Conservation (phyloP, 345 rosid genomes). For the Litchi chinensis region DNA sequence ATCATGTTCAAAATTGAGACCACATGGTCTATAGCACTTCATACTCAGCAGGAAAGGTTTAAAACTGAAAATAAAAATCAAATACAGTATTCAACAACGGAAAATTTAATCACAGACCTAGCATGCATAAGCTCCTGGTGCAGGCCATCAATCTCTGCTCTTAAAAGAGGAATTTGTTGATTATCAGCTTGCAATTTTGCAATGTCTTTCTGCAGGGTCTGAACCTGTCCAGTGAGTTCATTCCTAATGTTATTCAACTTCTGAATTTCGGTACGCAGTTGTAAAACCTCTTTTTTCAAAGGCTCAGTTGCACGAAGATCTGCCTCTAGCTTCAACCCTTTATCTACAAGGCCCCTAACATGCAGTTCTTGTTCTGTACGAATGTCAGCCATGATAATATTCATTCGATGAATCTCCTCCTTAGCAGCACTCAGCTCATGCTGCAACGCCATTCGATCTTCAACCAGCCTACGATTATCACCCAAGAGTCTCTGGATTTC, state of each 20-base stretch:
- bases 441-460: slow-evolving; percentile 73
- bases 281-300: slow-evolving; percentile 69
- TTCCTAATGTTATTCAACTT: slow-evolving; percentile 66
- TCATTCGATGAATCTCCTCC: slow-evolving; percentile 88
- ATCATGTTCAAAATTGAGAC: slow-evolving; percentile 7
- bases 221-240: slow-evolving; percentile 72
- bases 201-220: slow-evolving; percentile 69
- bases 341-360: slow-evolving; percentile 74
- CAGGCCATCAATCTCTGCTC: slow-evolving; percentile 67
- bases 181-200: slow-evolving; percentile 69
- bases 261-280: slow-evolving; percentile 72
- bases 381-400: slow-evolving; percentile 58
- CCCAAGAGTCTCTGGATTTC: slow-evolving; percentile 75
- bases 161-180: slow-evolving; percentile 66
- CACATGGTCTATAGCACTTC: neutral
- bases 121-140: slow-evolving; percentile 91
- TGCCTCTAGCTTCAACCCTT: slow-evolving; percentile 79
- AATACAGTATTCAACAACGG: neutral
- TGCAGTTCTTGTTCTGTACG: slow-evolving; percentile 72
- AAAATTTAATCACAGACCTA: slow-evolving; percentile 50
- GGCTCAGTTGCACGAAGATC: slow-evolving; percentile 86
- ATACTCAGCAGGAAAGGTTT: neutral
- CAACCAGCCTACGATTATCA: slow-evolving; percentile 75
- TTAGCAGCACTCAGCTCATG: slow-evolving; percentile 77
- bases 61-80: neutral